Percentiles rank a stretch among this genome's conserved stretches.
Evolutionary conservation across 1,139 yeast genomes (phyloP).

Genomic region (Yamadazyma atmosphaerica): DNA sequence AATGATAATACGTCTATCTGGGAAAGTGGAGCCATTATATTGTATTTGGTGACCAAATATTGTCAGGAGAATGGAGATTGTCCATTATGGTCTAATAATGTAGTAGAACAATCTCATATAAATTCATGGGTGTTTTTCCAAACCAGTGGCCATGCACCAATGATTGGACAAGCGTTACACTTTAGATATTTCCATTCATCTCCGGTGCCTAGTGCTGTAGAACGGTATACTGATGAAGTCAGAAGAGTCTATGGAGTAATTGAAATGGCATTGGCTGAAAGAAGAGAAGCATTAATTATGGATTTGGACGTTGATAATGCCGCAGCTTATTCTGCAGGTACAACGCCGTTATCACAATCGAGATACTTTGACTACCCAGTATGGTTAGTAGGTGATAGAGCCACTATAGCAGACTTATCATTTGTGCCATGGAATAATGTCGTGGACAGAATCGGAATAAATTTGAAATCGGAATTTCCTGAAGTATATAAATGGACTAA

Average conservation of each 20-base stretch:
- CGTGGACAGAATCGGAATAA: slow-evolving; percentile 88
- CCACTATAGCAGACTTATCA: slow-evolving; percentile 87
- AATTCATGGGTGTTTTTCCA: slow-evolving; percentile 91
- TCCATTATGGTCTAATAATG: slow-evolving; percentile 76
- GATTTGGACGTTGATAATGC: slow-evolving; percentile 87
- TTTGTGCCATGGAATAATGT: slow-evolving; percentile 98
- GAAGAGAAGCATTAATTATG: slow-evolving; percentile 88
- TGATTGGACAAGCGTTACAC: slow-evolving; percentile 97
- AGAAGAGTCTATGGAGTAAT: slow-evolving; percentile 91
- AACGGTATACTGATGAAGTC: slow-evolving; percentile 90
- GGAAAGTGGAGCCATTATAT: slow-evolving; percentile 92
- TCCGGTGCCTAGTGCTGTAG: slow-evolving; percentile 85
- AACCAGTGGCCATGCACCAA: slow-evolving; percentile 95
- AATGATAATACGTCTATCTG: slow-evolving; percentile 79
- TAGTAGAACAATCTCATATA: slow-evolving; percentile 83
- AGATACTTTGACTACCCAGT: slow-evolving; percentile 91
- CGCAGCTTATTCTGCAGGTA: slow-evolving; percentile 85
- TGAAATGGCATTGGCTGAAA: slow-evolving; percentile 93
- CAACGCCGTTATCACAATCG: slow-evolving; percentile 83
- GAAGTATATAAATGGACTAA: slow-evolving; percentile 97
- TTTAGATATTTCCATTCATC: slow-evolving; percentile 89
- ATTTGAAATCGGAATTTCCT: slow-evolving; percentile 83
- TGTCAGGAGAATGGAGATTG: slow-evolving; percentile 72
- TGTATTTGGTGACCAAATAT: slow-evolving; percentile 71
- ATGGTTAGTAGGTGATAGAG: slow-evolving; percentile 90